Evolutionary conservation across 148 eudicot genomes (phyloP), one percentile per base, ranked within the genome.

Genomic region (Vaccinium darrowii): DNA sequence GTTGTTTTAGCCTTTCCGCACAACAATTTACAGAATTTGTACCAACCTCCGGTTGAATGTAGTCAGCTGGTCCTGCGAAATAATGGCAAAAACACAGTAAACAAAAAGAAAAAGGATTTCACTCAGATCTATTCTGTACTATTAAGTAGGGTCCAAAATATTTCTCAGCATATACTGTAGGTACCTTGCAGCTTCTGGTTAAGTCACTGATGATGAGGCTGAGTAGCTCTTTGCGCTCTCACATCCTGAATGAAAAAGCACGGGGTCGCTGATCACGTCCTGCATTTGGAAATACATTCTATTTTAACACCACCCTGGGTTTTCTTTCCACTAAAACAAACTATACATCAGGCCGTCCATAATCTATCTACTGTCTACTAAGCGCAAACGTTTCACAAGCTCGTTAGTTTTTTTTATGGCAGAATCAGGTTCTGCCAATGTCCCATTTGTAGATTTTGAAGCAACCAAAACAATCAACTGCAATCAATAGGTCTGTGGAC

Each of bases 211-310:
- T 47, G 87, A 62, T 47, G 87, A 79, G 23, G 79, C 57, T 51
- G 90, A 90, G 18, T 67, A 85, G 73, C 85, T 62, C 49, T 82
- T 86, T 67, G 89, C 73, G 86, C 92, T 90, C 81, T 85, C 83
- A 39, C 80, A 51, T 49, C 82, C 87, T 54, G 91, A 91, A 79
- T 81, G 82, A 62, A 74, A 84, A 15, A 62, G 18, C 50, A 69
- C 47, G 52, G 90, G 86, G 76, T 91, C 88, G 80, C 93, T 91
- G 60, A 86, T 51, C 73, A 39, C 79, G 30, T 83, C 87, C 91
- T 91, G 78, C 87, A 79, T 57, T 77, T 74, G 30, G 12, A 25
- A 4, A 74, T 12, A 16, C 56, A 21, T 12, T 21, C 5, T 8
- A 49, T 4, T 50, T 50, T 47, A 19, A 74, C 49, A 18, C 1